Conservation (phyloP, 768 basidiomycete species). For the Lepiota subincarnata region DNA sequence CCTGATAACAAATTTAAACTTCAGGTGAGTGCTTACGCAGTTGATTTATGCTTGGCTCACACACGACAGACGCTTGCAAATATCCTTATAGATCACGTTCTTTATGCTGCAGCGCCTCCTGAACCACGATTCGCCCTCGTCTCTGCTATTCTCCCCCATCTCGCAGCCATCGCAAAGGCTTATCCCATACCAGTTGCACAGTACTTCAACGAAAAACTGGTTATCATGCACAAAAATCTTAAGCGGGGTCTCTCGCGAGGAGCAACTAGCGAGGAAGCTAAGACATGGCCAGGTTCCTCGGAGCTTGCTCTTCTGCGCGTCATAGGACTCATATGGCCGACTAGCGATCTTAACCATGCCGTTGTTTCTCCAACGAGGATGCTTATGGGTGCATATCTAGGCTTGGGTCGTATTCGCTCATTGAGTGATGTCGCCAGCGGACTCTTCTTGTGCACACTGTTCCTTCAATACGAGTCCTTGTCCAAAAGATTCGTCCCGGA, state of each 20-base stretch:
- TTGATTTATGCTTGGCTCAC: slow-evolving; percentile 6
- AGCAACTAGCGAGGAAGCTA: slow-evolving; percentile 52
- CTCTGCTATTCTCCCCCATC: slow-evolving; percentile 68
- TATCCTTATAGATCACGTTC: slow-evolving; percentile 84
- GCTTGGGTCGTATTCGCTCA: slow-evolving; percentile 74
- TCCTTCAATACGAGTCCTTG: slow-evolving; percentile 77
- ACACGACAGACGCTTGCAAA: slow-evolving; percentile 56
- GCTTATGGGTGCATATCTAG: slow-evolving; percentile 89
- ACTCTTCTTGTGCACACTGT: slow-evolving; percentile 82
- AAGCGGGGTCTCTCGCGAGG: slow-evolving; percentile 75
- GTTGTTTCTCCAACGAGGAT: slow-evolving; percentile 85
- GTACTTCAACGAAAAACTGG: slow-evolving; percentile 76
- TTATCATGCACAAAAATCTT: slow-evolving; percentile 92
- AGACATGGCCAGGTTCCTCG: slow-evolving; percentile 84
- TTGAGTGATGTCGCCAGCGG: slow-evolving; percentile 77
- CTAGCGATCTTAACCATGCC: slow-evolving; percentile 89
- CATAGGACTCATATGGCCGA: slow-evolving; percentile 84
- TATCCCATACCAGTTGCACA: slow-evolving; percentile 81
- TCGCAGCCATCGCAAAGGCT: slow-evolving; percentile 70
- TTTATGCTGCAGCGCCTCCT: slow-evolving; percentile 68
- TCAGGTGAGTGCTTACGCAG: slow-evolving; percentile 51
- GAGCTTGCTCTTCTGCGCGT: slow-evolving; percentile 81
- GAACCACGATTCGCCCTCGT: slow-evolving; percentile 57
- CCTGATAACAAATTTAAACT: slow-evolving; percentile 90
- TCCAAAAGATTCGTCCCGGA: slow-evolving; percentile 91